Percentiles rank a stretch among this genome's conserved stretches.
Conservation (phyloP, 352 stramenopile genomes). For the Globisporangium camurandrum region DNA sequence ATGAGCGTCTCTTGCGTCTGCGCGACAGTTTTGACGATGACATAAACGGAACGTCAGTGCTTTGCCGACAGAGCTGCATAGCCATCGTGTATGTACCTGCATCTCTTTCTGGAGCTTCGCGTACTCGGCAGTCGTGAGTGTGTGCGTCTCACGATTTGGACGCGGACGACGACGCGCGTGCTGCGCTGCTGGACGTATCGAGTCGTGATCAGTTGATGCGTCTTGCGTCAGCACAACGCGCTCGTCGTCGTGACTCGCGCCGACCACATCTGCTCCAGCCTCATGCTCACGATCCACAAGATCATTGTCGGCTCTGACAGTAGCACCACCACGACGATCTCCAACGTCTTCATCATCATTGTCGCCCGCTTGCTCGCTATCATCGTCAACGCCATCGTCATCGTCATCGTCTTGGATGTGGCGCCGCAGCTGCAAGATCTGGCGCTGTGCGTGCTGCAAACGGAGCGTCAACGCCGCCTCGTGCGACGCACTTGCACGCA, state of each 20-base stretch:
- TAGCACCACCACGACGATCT: neutral
- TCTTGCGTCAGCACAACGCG: neutral
- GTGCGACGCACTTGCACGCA: conserved; percentile 29
- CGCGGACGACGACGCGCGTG: neutral
- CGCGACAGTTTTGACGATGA: neutral
- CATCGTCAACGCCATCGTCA: neutral
- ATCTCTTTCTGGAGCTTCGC: conserved; percentile 48
- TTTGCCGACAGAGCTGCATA: neutral
- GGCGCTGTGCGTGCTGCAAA: conserved; percentile 64
- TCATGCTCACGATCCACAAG: neutral
- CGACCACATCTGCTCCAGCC: too few species aligned
- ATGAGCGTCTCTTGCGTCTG: conserved; percentile 72
- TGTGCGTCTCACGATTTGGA: neutral
- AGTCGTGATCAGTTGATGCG: neutral
- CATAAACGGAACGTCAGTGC: neutral
- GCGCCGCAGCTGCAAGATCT: conserved; percentile 59
- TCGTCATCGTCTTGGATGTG: conserved; percentile 35
- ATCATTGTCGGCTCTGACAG: neutral
- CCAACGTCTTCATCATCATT: neutral
- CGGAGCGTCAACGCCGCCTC: conserved; percentile 55
- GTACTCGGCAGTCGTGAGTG: conserved; percentile 7
- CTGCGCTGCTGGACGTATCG: neutral
- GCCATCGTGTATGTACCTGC: conserved; percentile 15
- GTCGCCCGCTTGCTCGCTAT: too few species aligned
- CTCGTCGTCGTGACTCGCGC: too few species aligned